Percentiles rank a stretch among this genome's conserved stretches.
phyloP scores from a whole-genome alignment of 306 rosid species.

The Inga oerstediana region DNA sequence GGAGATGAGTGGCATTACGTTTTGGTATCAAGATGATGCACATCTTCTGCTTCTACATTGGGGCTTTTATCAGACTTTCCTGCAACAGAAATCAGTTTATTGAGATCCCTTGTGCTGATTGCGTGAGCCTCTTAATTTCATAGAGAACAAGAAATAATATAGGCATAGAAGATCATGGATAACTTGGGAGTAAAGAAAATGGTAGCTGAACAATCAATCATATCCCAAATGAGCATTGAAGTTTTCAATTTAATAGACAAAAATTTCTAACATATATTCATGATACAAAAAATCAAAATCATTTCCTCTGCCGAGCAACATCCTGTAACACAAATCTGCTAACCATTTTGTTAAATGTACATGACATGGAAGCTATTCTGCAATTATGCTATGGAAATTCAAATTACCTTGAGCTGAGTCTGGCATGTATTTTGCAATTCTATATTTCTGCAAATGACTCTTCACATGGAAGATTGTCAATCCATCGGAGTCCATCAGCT shows the following conservation, averaged over 20 bases:
- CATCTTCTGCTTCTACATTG: conserved; percentile 37
- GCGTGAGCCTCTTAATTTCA: conserved; percentile 7
- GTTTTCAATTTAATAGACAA: background rate
- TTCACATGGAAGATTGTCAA: conserved; percentile 91
- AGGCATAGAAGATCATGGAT: conserved; percentile 3
- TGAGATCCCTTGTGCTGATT: conserved; percentile 18
- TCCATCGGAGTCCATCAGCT: conserved; percentile 77
- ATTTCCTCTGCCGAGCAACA: conserved; percentile 17
- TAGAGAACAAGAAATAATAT: background rate
- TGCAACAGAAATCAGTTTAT: conserved; percentile 43
- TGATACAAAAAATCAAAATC: background rate
- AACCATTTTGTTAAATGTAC: conserved; percentile 6
- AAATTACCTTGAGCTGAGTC: conserved; percentile 62
- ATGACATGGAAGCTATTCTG: conserved; percentile 17
- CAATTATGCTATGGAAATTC: background rate
- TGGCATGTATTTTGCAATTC: conserved; percentile 84
- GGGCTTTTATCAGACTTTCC: conserved; percentile 69
- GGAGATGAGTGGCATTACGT: conserved; percentile 48
- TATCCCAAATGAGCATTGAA: background rate
- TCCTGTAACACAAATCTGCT: background rate
- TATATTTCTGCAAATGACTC: conserved; percentile 90
- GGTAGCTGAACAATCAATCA: background rate
- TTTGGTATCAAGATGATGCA: conserved; percentile 59
- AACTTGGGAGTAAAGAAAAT: background rate
- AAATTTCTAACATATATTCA: background rate